Percentiles rank a stretch among this genome's conserved stretches.
These are phyloP conservation scores for Aureobasidium sp. DNA, from an alignment of 2,329 filamentous ascomycete genomes.

Conservation along the genomic window DNA sequence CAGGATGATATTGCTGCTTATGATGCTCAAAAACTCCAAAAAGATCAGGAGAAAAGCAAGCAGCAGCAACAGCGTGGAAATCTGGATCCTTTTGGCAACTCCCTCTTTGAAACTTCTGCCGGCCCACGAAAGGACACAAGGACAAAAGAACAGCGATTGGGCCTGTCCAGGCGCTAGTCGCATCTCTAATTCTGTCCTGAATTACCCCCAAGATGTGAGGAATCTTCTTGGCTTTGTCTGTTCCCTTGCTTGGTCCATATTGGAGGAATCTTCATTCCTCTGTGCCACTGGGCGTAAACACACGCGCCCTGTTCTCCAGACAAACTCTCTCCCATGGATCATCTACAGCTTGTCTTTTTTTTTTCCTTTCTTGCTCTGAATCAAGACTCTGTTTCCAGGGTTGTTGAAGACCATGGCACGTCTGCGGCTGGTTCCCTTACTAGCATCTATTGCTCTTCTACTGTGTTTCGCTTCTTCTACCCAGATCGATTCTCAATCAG, in stretches of 20 bases:
- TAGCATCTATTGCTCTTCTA: constrained; percentile 1
- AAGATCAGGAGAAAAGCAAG: constrained; percentile 22
- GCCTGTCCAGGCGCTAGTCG: constrained; percentile 21
- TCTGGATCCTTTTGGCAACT: constrained; percentile 15
- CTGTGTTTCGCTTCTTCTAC: background rate
- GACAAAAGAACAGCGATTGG: constrained; percentile 27
- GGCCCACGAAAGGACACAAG: constrained; percentile 24
- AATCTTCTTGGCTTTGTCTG: background rate
- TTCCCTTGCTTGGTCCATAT: constrained; percentile 10
- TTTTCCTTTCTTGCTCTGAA: background rate
- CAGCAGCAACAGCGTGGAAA: constrained; percentile 19
- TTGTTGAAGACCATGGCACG: constrained; percentile 1
- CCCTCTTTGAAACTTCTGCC: constrained; percentile 16
- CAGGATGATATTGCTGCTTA: constrained; percentile 30
- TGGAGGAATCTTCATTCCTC: constrained; percentile 14
- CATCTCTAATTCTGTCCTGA: background rate
- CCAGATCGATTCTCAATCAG: background rate
- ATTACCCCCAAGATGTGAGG: background rate
- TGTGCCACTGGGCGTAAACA: background rate
- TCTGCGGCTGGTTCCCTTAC: background rate
- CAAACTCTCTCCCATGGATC: background rate
- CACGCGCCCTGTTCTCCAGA: background rate
- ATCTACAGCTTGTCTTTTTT: background rate
- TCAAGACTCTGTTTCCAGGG: background rate
- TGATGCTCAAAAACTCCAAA: constrained; percentile 28